These are phyloP conservation scores for Pholiota conissans DNA, from an alignment of 768 basidiomycete genomes.

Conservation along the genomic window DNA sequence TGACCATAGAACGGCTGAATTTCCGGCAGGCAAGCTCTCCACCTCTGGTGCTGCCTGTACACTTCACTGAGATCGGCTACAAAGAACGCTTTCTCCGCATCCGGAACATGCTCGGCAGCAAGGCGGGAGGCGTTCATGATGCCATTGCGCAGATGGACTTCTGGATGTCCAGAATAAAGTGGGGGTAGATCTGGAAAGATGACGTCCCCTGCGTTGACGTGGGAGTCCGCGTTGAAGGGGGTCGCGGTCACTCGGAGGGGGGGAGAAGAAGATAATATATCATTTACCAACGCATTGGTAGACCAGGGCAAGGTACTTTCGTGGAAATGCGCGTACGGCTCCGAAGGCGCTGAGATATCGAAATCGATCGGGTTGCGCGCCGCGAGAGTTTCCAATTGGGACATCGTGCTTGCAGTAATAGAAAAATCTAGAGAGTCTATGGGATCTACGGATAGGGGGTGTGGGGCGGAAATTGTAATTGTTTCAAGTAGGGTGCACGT, in stretches of 20 bases:
- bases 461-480: neutral
- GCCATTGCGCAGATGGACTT: slow-evolving; percentile 75
- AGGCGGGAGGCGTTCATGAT: slow-evolving; percentile 63
- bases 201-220: slow-evolving; percentile 35
- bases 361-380: slow-evolving; percentile 35
- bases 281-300: slow-evolving; percentile 26
- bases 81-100: slow-evolving; percentile 95
- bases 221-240: slow-evolving; percentile 17
- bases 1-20: slow-evolving; percentile 94
- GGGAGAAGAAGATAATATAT: slow-evolving; percentile 40
- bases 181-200: slow-evolving; percentile 68
- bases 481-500: neutral
- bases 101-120: slow-evolving; percentile 52
- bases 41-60: slow-evolving; percentile 81
- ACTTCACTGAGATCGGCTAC: slow-evolving; percentile 92
- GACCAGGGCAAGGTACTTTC: slow-evolving; percentile 52
- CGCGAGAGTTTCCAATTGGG: slow-evolving; percentile 53
- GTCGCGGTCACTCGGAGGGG: slow-evolving; percentile 60
- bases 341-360: slow-evolving; percentile 21
- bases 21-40: slow-evolving; percentile 74
- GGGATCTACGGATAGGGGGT: neutral
- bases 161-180: slow-evolving; percentile 66
- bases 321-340: slow-evolving; percentile 16
- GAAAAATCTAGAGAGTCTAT: slow-evolving; percentile 7
- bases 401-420: slow-evolving; percentile 51